Conservation (phyloP, 1,284 basidiomycete species). For the Rhodotorula sp. region DNA sequence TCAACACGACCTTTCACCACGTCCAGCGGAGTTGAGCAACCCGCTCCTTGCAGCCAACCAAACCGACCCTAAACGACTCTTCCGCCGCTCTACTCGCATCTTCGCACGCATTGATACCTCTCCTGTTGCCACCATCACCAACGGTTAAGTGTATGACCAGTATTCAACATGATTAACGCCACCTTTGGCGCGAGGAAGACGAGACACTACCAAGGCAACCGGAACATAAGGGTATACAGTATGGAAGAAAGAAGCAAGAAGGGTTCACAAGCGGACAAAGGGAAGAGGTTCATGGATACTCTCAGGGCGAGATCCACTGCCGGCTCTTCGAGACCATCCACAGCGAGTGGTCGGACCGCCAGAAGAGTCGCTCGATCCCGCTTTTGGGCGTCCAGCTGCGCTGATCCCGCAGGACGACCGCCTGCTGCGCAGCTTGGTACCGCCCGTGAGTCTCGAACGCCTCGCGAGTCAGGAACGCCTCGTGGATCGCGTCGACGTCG, state of each 20-base stretch:
- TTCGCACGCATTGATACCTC: not conserved
- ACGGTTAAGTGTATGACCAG: too few species aligned
- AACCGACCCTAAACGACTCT: not conserved
- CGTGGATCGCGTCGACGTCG: constrained; percentile 77
- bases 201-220: too few species aligned
- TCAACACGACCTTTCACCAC: constrained; percentile 13
- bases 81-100: too few species aligned
- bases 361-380: constrained; percentile 81
- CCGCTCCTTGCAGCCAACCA: not conserved
- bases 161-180: too few species aligned
- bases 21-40: not conserved
- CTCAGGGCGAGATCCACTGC: constrained; percentile 63
- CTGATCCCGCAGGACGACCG: constrained; percentile 87
- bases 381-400: constrained; percentile 86
- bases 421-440: constrained; percentile 89
- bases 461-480: constrained; percentile 84
- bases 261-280: too few species aligned
- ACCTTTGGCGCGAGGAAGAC: too few species aligned
- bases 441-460: constrained; percentile 77
- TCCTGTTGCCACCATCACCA: not conserved
- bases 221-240: too few species aligned
- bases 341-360: constrained; percentile 80
- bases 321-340: constrained; percentile 75
- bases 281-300: not conserved
- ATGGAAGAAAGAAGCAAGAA: too few species aligned